Base-by-base conservation (phyloP, 2,329 filamentous ascomycete genomes). In the Penicillium brasilianum region DNA sequence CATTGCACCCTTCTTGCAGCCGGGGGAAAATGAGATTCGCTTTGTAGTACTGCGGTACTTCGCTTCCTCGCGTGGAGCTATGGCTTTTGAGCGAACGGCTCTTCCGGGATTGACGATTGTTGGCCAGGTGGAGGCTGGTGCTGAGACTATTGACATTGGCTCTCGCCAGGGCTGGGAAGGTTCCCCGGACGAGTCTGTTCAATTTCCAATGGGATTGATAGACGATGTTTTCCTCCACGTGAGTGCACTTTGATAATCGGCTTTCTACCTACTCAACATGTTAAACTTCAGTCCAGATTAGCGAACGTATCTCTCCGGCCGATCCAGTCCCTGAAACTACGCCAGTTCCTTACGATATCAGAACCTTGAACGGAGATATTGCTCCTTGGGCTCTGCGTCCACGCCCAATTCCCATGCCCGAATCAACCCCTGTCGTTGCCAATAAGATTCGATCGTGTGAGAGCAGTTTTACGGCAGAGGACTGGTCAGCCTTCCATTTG, bases 141-240 rank as follows among this genome's bases (percentile, higher is more conserved):
- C 22, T 0, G 59, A 60, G 18, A 54, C 46, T 1, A 44, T 71
- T 2, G 50, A 69, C 30, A 34, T 73, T 7, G 54, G 57, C 30
- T 63, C 61, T 2, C 18, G 43, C 10, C 16, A 62, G 9, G 59
- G 49, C 11, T 72, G 69, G 67, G 20, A 55, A 36, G 70, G 67
- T 8, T 61, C 50, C 18, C 53, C 68, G 3, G 66, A 74, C 49
- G 57, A 68, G 41, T 61, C 55, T 22, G 55, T 68, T 18, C 39
- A 50, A 4, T 73, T 75, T 14, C 71, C 70, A 1, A 67, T 59
- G 32, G 73, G 72, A 0, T 57, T 72, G 34, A 56, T 71, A 0
- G 77, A 80, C 28, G 78, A 81, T 62, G 73, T 71, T 1, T 81
- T 81, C 61, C 70, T 81, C 3, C 78, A 81, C 68, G 75, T 80